Evolutionary conservation across 345 rosid species (phyloP), one percentile per base, ranked within the genome.

Genomic region (Hypericum androsaemum): DNA sequence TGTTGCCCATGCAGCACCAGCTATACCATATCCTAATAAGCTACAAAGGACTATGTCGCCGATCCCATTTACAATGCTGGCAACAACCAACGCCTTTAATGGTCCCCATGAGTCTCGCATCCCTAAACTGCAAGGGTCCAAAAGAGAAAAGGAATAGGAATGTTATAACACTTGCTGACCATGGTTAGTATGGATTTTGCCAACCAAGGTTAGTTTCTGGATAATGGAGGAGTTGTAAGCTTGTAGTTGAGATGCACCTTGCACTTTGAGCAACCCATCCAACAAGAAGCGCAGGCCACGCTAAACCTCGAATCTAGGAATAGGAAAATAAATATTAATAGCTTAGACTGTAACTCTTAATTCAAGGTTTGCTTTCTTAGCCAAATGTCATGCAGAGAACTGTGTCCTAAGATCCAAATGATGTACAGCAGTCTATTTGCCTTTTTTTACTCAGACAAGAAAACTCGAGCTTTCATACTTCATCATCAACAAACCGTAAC

Each of bases 51-150:
- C 67, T 13, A 88, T 61, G 65, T 81, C 89, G 63, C 95, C 98
- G 54, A 81, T 51, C 53, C 73, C 83, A 50, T 92, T 92, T 54
- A 92, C 68, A 41, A 75, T 71, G 65, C 83, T 83, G 51, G 96
- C 82, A 61, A 77, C 80, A 9, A 76, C 84, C 63, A 88, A 69
- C 36, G 95, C 96, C 77, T 84, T 92, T 61, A 92, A 50, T 63
- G 96, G 98, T 41, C 89, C 96, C 94, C 86, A 84, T n/a, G 94
- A 88, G 56, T 92, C 98, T 78, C 85, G 87, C 96, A 92, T 88
- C 56, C 98, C 98, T 44, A 92, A 95, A 72, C 98, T 88, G 84
- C 9, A 22, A 22, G 4, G 4, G 2, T 22, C 32, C 1, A 22
- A 22, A 48, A 46, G n/a, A 59, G 62, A 13, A 36, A 37, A 41